A percentile compares a stretch with the other conserved stretches of the same genome.
These are phyloP conservation scores for Veloboletus limbatus DNA, from an alignment of 1,284 basidiomycete genomes.

Conservation along the genomic window DNA sequence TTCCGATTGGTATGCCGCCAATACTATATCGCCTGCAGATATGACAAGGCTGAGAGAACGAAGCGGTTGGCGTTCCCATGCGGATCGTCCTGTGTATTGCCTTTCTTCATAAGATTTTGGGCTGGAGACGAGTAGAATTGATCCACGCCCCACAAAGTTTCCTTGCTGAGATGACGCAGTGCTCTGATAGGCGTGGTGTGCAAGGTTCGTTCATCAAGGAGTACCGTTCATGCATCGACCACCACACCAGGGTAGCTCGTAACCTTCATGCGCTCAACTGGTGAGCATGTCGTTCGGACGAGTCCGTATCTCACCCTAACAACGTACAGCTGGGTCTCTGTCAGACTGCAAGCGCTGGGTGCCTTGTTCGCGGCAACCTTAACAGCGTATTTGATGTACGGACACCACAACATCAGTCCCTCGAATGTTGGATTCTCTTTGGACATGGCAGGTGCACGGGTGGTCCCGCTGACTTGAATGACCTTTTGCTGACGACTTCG, in stretches of 20 bases:
- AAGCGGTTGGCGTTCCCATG: slow-evolving; percentile 43
- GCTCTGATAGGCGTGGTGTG: slow-evolving; percentile 36
- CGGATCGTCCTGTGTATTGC: slow-evolving; percentile 44
- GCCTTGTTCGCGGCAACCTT: slow-evolving; percentile 51
- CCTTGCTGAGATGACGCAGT: slow-evolving; percentile 4
- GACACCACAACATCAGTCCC: slow-evolving; percentile 35
- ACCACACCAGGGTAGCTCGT: slow-evolving; percentile 45
- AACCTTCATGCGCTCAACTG: slow-evolving; percentile 55
- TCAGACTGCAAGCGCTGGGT: slow-evolving; percentile 51
- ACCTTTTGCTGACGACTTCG: background rate
- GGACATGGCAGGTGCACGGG: slow-evolving; percentile 43
- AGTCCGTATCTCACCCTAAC: background rate
- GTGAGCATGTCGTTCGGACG: slow-evolving; percentile 13
- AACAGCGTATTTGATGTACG: slow-evolving; percentile 45
- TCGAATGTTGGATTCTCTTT: slow-evolving; percentile 51
- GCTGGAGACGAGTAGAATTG: slow-evolving; percentile 30
- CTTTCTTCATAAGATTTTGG: slow-evolving; percentile 48
- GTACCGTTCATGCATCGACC: slow-evolving; percentile 45
- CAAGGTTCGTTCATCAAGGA: slow-evolving; percentile 47
- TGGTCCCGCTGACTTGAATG: slow-evolving; percentile 37
- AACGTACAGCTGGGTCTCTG: slow-evolving; percentile 46
- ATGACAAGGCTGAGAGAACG: background rate
- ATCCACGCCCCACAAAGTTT: background rate
- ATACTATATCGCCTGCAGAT: background rate
- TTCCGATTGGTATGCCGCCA: slow-evolving; percentile 29